phyloP scores from a whole-genome alignment of 129 eudicot genomes.

The Artemisia argyi region DNA sequence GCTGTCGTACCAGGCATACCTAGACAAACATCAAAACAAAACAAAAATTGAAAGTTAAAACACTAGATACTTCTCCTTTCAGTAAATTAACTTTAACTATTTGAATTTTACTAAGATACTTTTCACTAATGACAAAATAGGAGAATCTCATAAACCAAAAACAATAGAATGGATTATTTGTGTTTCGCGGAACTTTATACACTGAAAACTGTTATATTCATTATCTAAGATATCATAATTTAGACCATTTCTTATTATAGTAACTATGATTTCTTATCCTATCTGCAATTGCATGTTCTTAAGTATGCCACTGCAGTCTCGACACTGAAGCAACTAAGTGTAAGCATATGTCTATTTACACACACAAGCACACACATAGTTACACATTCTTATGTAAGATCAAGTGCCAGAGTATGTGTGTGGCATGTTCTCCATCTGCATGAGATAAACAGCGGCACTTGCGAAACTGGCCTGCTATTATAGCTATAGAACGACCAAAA shows the following conservation, averaged over 20 bases:
- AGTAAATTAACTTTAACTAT: neutral
- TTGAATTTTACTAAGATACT: neutral
- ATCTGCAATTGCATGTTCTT: neutral
- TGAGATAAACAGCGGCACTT: too few species aligned
- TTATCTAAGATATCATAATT: neutral
- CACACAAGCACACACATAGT: too few species aligned
- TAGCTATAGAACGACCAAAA: neutral
- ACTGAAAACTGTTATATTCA: neutral
- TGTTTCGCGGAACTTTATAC: neutral
- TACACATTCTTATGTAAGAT: too few species aligned
- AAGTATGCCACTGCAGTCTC: too few species aligned
- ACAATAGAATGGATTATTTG: neutral
- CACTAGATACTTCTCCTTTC: constrained; percentile 4
- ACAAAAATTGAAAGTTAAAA: constrained; percentile 18
- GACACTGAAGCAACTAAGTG: too few species aligned
- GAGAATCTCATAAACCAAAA: too few species aligned
- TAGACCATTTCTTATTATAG: neutral
- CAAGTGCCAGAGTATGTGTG: neutral
- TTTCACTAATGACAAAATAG: too few species aligned
- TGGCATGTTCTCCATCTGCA: neutral
- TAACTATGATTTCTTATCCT: neutral
- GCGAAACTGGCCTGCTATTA: too few species aligned
- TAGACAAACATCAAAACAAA: constrained; percentile 9
- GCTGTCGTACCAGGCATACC: constrained; percentile 79
- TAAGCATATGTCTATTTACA: too few species aligned